These are phyloP conservation scores for Amanita brunnescens DNA, from an alignment of 768 basidiomycete genomes.

Conservation along the genomic window DNA sequence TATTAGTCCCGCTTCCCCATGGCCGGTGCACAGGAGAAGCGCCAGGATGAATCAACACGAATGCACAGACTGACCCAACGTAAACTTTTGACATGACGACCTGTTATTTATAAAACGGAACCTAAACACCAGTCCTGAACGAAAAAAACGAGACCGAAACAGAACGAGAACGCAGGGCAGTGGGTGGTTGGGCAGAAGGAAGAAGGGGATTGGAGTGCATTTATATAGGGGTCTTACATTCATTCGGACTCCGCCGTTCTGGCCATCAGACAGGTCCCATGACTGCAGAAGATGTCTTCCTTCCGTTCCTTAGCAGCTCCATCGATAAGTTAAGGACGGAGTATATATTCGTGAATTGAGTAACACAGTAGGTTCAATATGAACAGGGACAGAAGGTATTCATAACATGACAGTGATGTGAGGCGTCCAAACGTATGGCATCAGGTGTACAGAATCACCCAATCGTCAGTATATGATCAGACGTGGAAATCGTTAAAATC, in stretches of 20 bases:
- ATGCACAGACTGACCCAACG: constrained; percentile 83
- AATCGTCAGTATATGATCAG: constrained; percentile 15
- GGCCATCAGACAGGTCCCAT: constrained; percentile 5
- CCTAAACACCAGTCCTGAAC: constrained; percentile 45
- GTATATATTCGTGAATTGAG: neutral
- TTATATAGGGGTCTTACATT: constrained; percentile 33
- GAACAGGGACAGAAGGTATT: neutral
- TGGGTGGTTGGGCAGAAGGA: constrained; percentile 31
- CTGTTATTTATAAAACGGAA: constrained; percentile 41
- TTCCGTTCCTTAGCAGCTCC: neutral
- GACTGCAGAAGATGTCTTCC: neutral
- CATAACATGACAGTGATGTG: neutral
- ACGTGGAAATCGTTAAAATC: constrained; percentile 21
- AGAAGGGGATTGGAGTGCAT: constrained; percentile 18
- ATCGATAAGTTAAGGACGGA: neutral
- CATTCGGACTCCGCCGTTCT: constrained; percentile 43
- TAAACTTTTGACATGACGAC: constrained; percentile 81
- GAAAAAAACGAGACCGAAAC: constrained; percentile 50
- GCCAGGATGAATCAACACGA: constrained; percentile 35
- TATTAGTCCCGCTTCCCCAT: constrained; percentile 49
- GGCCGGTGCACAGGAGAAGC: constrained; percentile 38
- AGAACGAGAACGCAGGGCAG: constrained; percentile 36
- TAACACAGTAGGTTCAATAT: neutral
- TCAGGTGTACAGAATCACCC: neutral
- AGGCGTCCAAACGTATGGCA: neutral